Evolutionary conservation across 2,329 filamentous ascomycete genomes (phyloP), one percentile per base, ranked within the genome.

Genomic region (Sclerotinia borealis): DNA sequence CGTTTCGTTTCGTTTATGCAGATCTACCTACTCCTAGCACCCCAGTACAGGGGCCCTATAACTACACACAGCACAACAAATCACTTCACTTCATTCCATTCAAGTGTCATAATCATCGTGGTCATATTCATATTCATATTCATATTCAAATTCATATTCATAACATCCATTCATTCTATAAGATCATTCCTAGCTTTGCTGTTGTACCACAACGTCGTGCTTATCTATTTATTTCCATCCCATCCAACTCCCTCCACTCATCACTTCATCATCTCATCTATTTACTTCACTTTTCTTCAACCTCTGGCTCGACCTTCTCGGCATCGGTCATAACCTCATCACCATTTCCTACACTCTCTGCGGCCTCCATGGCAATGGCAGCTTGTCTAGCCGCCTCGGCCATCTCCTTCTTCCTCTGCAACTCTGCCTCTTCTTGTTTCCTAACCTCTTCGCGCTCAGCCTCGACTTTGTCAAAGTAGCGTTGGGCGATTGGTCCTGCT

Each of bases 391-490:
- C 72, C 4, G 70, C 70, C 66, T 75, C 72, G 4, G 75, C 74
- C 68, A 80, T 79, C 75, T 84, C 76, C 77, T 75, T 83, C 81
- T 74, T 83, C 82, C 72, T 84, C 80, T 70, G 67, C 25, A 68
- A 68, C 64, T 75, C 74, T 5, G 76, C 75, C 36, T 77, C 77
- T n/a, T 78, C 78, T 87, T 78, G 78, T 85, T 93, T 91, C 75
- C 92, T 85, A 48, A 88, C 78, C 25, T 88, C 90, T 75, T 90
- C 86, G 70, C 92, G 89, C 79, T 97, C 92, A 66, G 87, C 85
- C 78, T 97, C 91, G 68, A 92, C 80, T 82, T 96, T 96, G 77
- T 99, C 95, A 76, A 93, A 93, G 83, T 96, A 92, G 70, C 93
- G 90, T 81, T 96, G 92, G 68, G 92, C 86, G 74, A 99, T 91